Evolutionary conservation across 2,329 filamentous ascomycete species (phyloP).

Genomic region (Beauveria rudraprayagi): DNA sequence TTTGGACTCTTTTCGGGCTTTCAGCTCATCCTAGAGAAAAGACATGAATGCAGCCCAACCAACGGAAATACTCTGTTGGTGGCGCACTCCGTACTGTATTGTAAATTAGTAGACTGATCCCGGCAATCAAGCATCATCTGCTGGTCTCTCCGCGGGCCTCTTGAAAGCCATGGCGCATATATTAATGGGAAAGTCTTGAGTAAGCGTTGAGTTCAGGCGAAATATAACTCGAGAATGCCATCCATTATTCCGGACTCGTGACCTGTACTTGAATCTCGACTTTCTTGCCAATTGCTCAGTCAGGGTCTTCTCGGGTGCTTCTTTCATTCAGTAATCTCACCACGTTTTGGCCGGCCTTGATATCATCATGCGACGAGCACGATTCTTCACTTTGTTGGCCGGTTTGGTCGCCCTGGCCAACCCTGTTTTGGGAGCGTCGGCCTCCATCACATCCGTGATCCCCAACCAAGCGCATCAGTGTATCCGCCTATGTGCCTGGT

Average conservation of each 20-base stretch:
- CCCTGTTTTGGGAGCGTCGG: not conserved
- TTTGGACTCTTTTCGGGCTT: not conserved
- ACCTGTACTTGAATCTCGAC: too few species aligned
- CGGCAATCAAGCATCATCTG: not conserved
- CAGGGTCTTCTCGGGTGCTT: not conserved
- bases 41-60: not conserved
- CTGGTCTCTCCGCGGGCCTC: too few species aligned
- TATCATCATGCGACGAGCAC: not conserved
- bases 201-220: too few species aligned
- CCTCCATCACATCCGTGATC: not conserved
- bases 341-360: not conserved
- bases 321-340: too few species aligned
- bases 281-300: too few species aligned
- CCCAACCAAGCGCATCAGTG: slow-evolving; percentile 1
- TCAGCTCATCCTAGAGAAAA: not conserved
- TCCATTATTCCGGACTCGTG: too few species aligned
- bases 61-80: not conserved
- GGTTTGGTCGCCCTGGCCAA: not conserved
- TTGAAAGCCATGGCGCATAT: too few species aligned
- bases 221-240: not conserved
- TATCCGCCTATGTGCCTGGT: not conserved
- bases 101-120: not conserved
- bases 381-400: not conserved
- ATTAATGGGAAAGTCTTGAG: too few species aligned
- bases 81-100: not conserved